phyloP scores from a whole-genome alignment of 306 rosid species.

The Dalbergia cultrata region DNA sequence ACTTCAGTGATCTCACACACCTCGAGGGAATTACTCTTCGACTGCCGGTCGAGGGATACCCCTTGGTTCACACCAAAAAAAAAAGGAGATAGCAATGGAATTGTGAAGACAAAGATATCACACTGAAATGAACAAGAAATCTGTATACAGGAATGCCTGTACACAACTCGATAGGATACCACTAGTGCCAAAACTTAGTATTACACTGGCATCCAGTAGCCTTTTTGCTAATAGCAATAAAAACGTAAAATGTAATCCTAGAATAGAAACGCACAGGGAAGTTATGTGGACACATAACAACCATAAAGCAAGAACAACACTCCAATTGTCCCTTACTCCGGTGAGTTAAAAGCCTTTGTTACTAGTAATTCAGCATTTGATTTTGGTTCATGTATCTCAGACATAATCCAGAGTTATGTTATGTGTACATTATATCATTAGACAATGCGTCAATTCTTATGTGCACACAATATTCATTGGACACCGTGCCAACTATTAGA shows the following conservation, averaged over 20 bases:
- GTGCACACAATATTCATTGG: too few species aligned
- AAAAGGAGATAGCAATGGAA: background rate
- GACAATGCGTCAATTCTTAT: too few species aligned
- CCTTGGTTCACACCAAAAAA: too few species aligned
- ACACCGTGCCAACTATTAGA: too few species aligned
- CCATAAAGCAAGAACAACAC: background rate
- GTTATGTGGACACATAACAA: background rate
- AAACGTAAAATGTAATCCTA: background rate
- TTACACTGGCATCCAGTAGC: background rate
- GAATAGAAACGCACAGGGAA: background rate
- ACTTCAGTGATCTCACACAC: too few species aligned
- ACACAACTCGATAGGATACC: too few species aligned
- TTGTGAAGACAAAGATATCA: background rate
- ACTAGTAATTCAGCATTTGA: background rate
- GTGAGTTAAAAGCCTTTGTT: background rate
- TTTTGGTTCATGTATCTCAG: background rate
- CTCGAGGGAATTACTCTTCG: too few species aligned
- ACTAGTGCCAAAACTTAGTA: too few species aligned
- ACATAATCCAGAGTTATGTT: background rate
- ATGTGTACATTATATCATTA: too few species aligned
- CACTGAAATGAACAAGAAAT: background rate
- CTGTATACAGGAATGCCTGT: background rate
- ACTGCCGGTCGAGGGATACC: too few species aligned
- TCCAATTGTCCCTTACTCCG: background rate
- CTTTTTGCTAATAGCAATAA: background rate